Evolutionary conservation across 768 basidiomycete species (phyloP), one percentile per base, ranked within the genome.

Genomic region (Lactifluus hygrophoroides): DNA sequence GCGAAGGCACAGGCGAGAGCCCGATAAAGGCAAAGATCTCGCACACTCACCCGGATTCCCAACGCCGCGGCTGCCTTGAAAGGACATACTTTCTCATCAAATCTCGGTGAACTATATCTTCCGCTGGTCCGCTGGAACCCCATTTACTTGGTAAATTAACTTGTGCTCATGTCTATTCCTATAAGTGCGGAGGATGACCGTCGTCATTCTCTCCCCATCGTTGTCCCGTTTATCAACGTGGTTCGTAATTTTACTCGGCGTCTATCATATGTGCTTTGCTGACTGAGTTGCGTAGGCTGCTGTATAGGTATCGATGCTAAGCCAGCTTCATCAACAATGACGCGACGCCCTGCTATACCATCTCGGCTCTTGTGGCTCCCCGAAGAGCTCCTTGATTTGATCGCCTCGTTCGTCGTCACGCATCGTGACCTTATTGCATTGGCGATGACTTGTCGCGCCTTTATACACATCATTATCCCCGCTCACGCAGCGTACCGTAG

Each of bases 401-500:
- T 61, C 5, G 60, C 56, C 1, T 51, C 50, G 13, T 61, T 51
- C 43, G 17, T 61, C 25, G 55, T 35, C 13, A n/a, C 60, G 3
- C 60, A 50, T 34, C 43, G 45, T 21, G 55, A 61, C 50, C 23
- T 61, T 9, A 25, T 57, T 23, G 37, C 60, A 11, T 47, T 61
- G 19, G 60, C 55, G 3, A 34, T 51, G 25, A 32, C 44, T 8
- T 61, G 55, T 37, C 49, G 37, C 13, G 35, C 27, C 10, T 23
- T 61, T 21, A 30, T 50, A 16, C 11, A 40, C n/a, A 42, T 62
- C 2, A 34, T 51, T 9, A 58, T 62, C 48, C 61, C 57, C 6
- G 42, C 30, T 16, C 61, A 62, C 10, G n/a, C 43, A 10, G 57
- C 57, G 14, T 61, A 61, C 43, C 61, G 61, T 28, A 28, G 37